Evolutionary conservation across 2,329 filamentous ascomycete species (phyloP).

Genomic region (Alternaria sp.): DNA sequence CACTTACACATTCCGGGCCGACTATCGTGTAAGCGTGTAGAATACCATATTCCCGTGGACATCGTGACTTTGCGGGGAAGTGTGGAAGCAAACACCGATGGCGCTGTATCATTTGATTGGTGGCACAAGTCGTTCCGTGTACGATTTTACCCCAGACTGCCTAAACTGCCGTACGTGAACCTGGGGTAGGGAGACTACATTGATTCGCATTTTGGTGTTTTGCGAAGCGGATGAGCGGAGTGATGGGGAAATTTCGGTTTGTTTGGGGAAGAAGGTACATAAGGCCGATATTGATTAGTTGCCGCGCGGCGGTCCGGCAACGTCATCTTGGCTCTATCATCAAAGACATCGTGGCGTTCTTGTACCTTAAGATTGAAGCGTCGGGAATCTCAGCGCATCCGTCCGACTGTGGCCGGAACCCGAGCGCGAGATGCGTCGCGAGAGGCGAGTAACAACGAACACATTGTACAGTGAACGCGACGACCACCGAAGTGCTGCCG

Average conservation of each 20-base stretch:
- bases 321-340: background rate
- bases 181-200: conserved; percentile 6
- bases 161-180: conserved; percentile 5
- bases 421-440: background rate
- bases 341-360: background rate
- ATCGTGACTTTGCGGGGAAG: conserved; percentile 13
- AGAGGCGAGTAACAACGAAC: background rate
- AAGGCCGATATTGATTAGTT: background rate
- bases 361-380: background rate
- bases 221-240: background rate
- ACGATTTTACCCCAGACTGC: conserved; percentile 2
- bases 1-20: background rate
- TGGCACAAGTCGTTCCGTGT: conserved; percentile 14
- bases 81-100: background rate
- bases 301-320: background rate
- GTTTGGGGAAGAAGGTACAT: background rate
- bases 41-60: background rate
- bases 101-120: conserved; percentile 14
- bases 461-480: background rate
- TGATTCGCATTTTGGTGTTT: background rate
- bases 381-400: background rate
- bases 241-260: background rate
- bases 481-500: background rate
- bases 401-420: background rate
- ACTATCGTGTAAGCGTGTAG: background rate